Evolutionary conservation across 805 yeast genomes (phyloP).

Genomic region (Candida palmyrensis): DNA sequence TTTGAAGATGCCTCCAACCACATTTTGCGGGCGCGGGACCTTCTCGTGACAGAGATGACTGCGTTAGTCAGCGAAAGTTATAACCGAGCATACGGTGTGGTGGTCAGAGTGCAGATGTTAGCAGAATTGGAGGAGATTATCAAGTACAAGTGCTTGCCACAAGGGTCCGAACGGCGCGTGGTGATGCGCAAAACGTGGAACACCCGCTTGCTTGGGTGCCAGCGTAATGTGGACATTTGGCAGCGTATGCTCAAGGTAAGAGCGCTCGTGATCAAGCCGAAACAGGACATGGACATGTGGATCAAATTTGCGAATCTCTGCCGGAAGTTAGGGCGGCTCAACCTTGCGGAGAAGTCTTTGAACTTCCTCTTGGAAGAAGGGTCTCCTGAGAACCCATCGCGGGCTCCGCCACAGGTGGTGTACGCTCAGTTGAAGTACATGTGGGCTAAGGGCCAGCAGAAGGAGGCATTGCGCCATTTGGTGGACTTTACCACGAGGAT

Average conservation of each 20-base stretch:
- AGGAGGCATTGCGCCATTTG: constrained; percentile 79
- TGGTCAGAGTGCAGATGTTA: constrained; percentile 94
- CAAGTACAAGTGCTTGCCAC: constrained; percentile 79
- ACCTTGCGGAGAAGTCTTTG: constrained; percentile 87
- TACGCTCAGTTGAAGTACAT: constrained; percentile 94
- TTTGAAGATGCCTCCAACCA: constrained; percentile 77
- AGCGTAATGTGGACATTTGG: constrained; percentile 98
- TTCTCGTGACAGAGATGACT: constrained; percentile 87
- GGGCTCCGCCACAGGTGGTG: constrained; percentile 95
- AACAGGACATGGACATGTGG: constrained; percentile 97
- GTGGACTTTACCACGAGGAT: constrained; percentile 88
- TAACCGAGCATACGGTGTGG: constrained; percentile 93
- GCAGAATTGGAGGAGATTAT: constrained; percentile 96
- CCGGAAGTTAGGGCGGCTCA: constrained; percentile 87
- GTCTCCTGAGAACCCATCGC: constrained; percentile 55
- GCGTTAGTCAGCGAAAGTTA: constrained; percentile 94
- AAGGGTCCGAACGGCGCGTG: constrained; percentile 71
- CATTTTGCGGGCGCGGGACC: constrained; percentile 79
- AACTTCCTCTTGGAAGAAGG: constrained; percentile 75
- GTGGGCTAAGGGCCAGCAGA: constrained; percentile 93
- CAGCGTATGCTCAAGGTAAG: constrained; percentile 91
- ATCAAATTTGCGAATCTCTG: constrained; percentile 95
- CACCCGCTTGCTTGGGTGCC: constrained; percentile 86
- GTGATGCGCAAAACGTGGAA: constrained; percentile 92
- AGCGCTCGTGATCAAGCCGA: constrained; percentile 88